Evolutionary conservation across 2,329 filamentous ascomycete species (phyloP).

Genomic region (Cladosporium sp.): DNA sequence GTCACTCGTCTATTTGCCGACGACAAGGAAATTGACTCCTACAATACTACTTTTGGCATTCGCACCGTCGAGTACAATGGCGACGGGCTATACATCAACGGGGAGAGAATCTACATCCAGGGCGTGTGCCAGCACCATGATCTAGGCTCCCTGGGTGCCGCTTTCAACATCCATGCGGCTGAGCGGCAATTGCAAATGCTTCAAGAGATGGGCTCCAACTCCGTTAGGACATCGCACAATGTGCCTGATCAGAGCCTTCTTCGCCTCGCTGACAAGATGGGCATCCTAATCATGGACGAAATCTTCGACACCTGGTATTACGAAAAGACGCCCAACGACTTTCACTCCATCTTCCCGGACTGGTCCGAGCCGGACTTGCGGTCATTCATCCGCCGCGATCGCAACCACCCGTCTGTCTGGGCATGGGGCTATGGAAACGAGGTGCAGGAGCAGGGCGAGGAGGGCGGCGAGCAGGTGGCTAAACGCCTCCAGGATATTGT

Average conservation of each 20-base stretch:
- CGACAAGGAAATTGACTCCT: constrained; percentile 37
- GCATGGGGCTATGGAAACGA: constrained; percentile 55
- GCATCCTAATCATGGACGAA: constrained; percentile 51
- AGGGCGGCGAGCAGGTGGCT: constrained; percentile 32
- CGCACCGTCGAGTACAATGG: constrained; percentile 40
- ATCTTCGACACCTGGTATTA: constrained; percentile 50
- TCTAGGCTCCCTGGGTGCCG: constrained; percentile 47
- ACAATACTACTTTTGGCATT: constrained; percentile 50
- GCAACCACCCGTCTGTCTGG: constrained; percentile 52
- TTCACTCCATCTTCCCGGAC: constrained; percentile 49
- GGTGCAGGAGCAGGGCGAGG: constrained; percentile 44
- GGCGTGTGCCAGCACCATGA: constrained; percentile 52
- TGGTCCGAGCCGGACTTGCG: constrained; percentile 54
- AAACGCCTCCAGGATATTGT: constrained; percentile 40
- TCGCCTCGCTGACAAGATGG: constrained; percentile 47
- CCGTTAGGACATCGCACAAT: constrained; percentile 51
- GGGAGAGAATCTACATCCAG: constrained; percentile 40
- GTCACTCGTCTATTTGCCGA: constrained; percentile 37
- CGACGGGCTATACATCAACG: constrained; percentile 47
- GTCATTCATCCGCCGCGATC: constrained; percentile 49
- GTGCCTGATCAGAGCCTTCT: constrained; percentile 50
- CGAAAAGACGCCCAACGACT: constrained; percentile 48
- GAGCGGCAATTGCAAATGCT: constrained; percentile 49
- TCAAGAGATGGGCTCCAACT: constrained; percentile 48
- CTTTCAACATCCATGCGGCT: constrained; percentile 48